Evolutionary conservation across 306 rosid genomes (phyloP), one percentile per base, ranked within the genome.

Genomic region (Vicia villosa): DNA sequence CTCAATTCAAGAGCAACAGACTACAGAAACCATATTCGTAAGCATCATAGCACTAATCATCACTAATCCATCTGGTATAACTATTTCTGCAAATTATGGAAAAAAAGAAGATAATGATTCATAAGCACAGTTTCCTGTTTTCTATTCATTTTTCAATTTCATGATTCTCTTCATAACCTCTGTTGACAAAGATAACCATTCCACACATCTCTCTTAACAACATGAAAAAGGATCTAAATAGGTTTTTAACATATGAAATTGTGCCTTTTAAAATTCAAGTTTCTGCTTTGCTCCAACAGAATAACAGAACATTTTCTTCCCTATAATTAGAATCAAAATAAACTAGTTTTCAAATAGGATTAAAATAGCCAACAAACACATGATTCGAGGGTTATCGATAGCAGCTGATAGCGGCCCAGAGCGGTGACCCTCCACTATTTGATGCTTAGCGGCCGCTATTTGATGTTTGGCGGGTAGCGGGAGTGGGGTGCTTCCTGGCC

Each of bases 211-310:
- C 10, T 72, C 64, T 60, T 63, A 52, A 54, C 32, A 13, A 17
- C 63, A 51, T 17, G 20, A 47, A 68, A 61, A 22, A 4, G 41
- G 19, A 40, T 72, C 66, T 42, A 49, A 20, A n/a, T 26, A 69
- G 21, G 68, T 4, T 0, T 68, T 16, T 51, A 59, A 46, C 19
- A 36, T 4, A 64, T 72, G 43, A 60, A 60, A 68, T 52, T 46
- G 15, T 51, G 20, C 41, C 7, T 68, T 79, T 37, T 54, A 12
- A 61, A 66, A 43, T 65, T 73, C 52, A 65, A 66, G 56, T 62
- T 59, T 50, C 56, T 50, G 57, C 66, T 74, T 50, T 54, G 69
- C 32, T 70, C 42, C 47, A 8, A 21, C 57, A 52, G 42, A 38
- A 19, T 41, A 16, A 61, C 63, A 68, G 1, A 32, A 8, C 22